Base-by-base conservation (phyloP, 2,329 filamentous ascomycete species). In the Cercospora sp. region DNA sequence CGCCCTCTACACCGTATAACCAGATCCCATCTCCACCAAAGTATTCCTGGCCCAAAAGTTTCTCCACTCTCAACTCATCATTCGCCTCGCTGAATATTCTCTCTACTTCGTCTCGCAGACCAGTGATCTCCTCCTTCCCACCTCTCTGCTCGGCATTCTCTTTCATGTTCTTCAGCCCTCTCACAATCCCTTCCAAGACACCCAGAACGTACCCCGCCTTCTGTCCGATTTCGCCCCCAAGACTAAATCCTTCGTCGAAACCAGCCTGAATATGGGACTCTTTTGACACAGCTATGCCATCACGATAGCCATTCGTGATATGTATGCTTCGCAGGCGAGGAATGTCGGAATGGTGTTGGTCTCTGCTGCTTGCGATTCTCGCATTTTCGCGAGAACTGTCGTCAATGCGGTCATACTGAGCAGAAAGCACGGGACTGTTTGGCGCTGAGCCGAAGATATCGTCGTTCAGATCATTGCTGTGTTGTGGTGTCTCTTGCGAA, bases 171-270 rank as follows among this genome's bases (percentile, higher is more conserved):
- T 48, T 69, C 73, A 66, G 86, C 71, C 9, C 88, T 87, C 13
- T 81, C 80, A 0, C 83, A 20, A 97, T 80, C 0, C 91, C 93
- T 75, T 97, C 92, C 5, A 97, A 76, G 3, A 92, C 81, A 0
- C 95, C 95, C 3, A 97, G 79, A 12, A 96, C 81, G 72, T 88
- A 88, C 0, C 95, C 95, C 0, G 89, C 90, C 30, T 85, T 85
- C 71, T 91, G 79, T 0, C 94, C 95, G 31, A 98, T 82, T 62
- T 90, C 89, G 0, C 93, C 94, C 12, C 95, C 95, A 0, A 98
- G 84, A 13, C 88, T 85, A 78, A 93, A 98, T 0, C 94, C 94
- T 71, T 94, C 92, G 78, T 99, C 95, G 76, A 99, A 98, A 0
- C 94, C 94, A 13, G 85, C 84, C 80, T 99, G 95, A 28, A 97